Evolutionary conservation across 2,329 filamentous ascomycete genomes (phyloP).

Genomic region (Penicillium crustosum): DNA sequence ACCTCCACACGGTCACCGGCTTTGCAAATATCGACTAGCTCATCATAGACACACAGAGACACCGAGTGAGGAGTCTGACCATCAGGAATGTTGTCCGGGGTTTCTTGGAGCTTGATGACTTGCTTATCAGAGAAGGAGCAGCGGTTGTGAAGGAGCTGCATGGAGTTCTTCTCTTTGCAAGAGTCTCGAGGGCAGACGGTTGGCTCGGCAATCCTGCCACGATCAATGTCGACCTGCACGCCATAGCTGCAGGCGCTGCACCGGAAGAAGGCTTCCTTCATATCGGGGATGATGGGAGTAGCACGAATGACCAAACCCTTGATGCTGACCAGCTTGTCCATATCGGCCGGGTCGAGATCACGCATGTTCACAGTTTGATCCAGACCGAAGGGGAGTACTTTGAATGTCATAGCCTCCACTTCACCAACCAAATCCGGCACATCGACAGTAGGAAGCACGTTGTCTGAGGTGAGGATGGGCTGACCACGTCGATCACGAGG

Average conservation of each 20-base stretch:
- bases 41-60: constrained; percentile 93
- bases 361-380: constrained; percentile 86
- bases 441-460: constrained; percentile 32
- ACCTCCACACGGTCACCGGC: constrained; percentile 94
- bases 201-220: constrained; percentile 93
- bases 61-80: constrained; percentile 97
- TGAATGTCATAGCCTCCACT: constrained; percentile 76
- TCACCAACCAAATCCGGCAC: constrained; percentile 72
- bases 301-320: constrained; percentile 95
- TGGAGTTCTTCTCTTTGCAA: constrained; percentile 86
- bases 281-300: constrained; percentile 95
- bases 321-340: constrained; percentile 92
- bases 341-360: constrained; percentile 90
- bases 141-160: constrained; percentile 97
- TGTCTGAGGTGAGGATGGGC: constrained; percentile 26
- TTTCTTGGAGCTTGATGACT: constrained; percentile 97
- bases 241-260: constrained; percentile 92
- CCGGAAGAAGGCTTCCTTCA: constrained; percentile 98
- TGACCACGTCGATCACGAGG: constrained; percentile 23
- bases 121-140: constrained; percentile 96
- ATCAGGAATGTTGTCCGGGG: constrained; percentile 88
- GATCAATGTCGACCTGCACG: constrained; percentile 85
- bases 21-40: constrained; percentile 96
- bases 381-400: constrained; percentile 84
- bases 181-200: constrained; percentile 80